These are phyloP conservation scores for Aspergillus sp. DNA, from an alignment of 2,329 filamentous ascomycete genomes.

Conservation along the genomic window DNA sequence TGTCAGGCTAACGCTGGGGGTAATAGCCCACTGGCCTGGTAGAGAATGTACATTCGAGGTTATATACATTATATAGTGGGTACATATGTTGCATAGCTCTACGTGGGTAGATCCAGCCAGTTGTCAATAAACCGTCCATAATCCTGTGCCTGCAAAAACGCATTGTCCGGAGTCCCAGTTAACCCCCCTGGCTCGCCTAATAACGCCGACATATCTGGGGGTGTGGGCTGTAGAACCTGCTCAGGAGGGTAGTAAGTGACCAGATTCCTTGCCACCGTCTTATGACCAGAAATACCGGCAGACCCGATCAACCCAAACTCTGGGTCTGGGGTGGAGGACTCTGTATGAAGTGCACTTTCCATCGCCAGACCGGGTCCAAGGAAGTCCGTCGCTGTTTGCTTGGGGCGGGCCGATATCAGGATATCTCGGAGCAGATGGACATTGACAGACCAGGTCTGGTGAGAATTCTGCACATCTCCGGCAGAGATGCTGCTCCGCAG, in stretches of 20 bases:
- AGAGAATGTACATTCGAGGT: neutral
- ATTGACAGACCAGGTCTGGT: conserved; percentile 16
- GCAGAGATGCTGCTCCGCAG: conserved; percentile 7
- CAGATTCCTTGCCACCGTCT: conserved; percentile 5
- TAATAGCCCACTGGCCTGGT: neutral
- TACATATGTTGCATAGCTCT: too few relatives aligned
- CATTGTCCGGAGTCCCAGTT: neutral
- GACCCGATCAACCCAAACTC: conserved; percentile 9
- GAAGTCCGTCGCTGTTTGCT: neutral
- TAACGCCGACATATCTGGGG: conserved; percentile 4
- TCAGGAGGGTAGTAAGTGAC: conserved; percentile 9
- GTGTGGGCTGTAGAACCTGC: conserved; percentile 4
- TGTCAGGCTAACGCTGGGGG: neutral
- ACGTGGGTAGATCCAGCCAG: conserved; percentile 6
- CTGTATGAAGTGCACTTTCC: neutral
- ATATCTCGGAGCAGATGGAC: conserved; percentile 6
- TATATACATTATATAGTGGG: too few relatives aligned
- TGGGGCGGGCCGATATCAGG: neutral
- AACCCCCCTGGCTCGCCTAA: conserved; percentile 1
- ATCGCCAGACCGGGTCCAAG: neutral
- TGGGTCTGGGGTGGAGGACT: neutral
- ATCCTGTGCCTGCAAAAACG: too few relatives aligned
- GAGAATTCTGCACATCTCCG: conserved; percentile 4
- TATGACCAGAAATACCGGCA: conserved; percentile 9
- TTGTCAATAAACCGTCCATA: conserved; percentile 10